Evolutionary conservation across 2,329 filamentous ascomycete species (phyloP), one percentile per base, ranked within the genome.

Genomic region (Blastomyces gilchristii): DNA sequence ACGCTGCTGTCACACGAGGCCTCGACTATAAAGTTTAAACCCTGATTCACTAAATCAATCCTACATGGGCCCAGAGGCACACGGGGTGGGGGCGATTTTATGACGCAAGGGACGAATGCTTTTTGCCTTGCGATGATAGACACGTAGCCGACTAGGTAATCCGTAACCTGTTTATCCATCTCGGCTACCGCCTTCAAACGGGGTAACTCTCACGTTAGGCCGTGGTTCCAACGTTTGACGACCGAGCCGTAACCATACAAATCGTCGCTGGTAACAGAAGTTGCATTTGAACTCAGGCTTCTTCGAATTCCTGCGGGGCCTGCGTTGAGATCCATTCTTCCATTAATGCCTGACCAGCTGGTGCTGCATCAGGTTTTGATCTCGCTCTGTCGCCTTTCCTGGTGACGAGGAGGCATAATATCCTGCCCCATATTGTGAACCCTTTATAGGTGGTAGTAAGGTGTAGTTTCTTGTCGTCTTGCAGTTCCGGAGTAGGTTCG

Each of bases 361-460:
- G 45, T 47, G 58, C 41, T 60, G 73, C 71, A 60, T 70, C 71
- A 59, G 73, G 67, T 47, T 64, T 68, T 62, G 72, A 66, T 61
- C 71, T 74, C 63, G 70, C 75, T 57, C 74, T 82, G 68, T 76
- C 79, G 58, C 80, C 82, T 67, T 86, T 87, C 65, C 88, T 86
- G 73, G 88, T 89, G 75, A 99, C 87, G 9, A 99, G 88, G 64
- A 99, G 81, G 75, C 92, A 97, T 34, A 99, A 80, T 57, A 96
- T 91, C 68, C 91, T 88, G 12, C 94, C 91, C 77, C 96, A 96
- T 71, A 99, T 97, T 69, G 88, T 90, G 77, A 97, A 97, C 9
- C 94, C 93, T 71, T 97, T 91, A 76, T 97, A 99, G 16, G 86
- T 87, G 34, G 93, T 94, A 65, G 88, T 87, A 79, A 97, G 84